Evolutionary conservation across 192 early-diverging fungal genomes (phyloP).

Genomic region (Borealophlyctis nickersoniae): DNA sequence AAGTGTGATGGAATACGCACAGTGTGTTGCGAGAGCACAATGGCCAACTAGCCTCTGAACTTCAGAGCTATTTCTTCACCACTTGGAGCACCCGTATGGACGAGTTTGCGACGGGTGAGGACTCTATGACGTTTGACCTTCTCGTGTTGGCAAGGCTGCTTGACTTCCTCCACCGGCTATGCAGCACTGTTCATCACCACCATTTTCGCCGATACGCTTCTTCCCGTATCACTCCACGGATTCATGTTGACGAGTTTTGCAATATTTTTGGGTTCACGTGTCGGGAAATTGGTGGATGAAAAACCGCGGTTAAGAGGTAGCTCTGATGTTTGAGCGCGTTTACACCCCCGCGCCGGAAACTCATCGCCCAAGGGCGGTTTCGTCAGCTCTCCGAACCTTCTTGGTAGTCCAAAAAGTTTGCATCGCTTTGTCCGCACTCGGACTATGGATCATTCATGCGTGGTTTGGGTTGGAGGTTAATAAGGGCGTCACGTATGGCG

Average conservation of each 20-base stretch:
- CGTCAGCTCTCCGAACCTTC: slow-evolving; percentile 17
- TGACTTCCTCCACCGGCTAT: background rate
- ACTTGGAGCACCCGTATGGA: slow-evolving; percentile 42
- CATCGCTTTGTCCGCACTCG: slow-evolving; percentile 34
- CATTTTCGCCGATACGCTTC: slow-evolving; percentile 34
- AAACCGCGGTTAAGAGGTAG: slow-evolving; percentile 16
- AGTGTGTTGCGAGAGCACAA: no score
- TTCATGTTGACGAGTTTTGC: slow-evolving; percentile 30
- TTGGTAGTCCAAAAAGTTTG: slow-evolving; percentile 35
- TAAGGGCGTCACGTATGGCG: slow-evolving; percentile 8
- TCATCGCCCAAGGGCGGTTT: background rate
- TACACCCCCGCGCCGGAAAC: background rate
- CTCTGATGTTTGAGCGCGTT: background rate
- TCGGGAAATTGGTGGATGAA: slow-evolving; percentile 30
- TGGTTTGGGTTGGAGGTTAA: slow-evolving; percentile 4
- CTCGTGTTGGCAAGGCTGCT: no score
- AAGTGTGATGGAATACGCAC: no score
- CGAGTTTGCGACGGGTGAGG: slow-evolving; percentile 37
- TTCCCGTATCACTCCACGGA: slow-evolving; percentile 37
- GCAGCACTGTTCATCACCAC: slow-evolving; percentile 33
- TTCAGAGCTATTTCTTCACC: slow-evolving; percentile 44
- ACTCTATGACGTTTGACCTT: background rate
- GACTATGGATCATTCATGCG: slow-evolving; percentile 18
- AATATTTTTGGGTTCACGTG: slow-evolving; percentile 26
- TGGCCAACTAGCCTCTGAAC: background rate